These are phyloP conservation scores for Chrysoporthe austroafricana DNA, from an alignment of 2,329 filamentous ascomycete species.

Conservation along the genomic window DNA sequence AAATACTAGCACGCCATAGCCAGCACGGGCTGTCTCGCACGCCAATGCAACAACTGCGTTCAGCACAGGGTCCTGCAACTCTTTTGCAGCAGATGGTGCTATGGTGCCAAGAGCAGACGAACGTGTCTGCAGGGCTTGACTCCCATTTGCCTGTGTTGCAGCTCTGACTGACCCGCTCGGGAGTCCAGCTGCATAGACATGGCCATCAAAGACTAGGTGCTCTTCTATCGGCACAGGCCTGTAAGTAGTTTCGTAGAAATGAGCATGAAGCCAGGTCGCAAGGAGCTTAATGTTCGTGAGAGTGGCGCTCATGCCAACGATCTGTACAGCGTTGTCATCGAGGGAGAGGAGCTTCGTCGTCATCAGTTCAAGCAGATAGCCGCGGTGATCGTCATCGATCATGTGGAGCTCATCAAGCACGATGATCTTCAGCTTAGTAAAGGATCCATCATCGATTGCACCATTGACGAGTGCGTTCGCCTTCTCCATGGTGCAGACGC, in stretches of 20 bases:
- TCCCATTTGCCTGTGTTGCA: slow-evolving; percentile 50
- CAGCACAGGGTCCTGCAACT: slow-evolving; percentile 65
- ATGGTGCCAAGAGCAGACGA: slow-evolving; percentile 53
- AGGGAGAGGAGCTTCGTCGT: slow-evolving; percentile 74
- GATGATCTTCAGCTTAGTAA: slow-evolving; percentile 66
- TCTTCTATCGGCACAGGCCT: slow-evolving; percentile 77
- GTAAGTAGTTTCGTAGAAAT: slow-evolving; percentile 74
- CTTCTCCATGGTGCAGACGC: slow-evolving; percentile 81
- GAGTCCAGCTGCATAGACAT: slow-evolving; percentile 65
- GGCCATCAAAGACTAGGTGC: slow-evolving; percentile 72
- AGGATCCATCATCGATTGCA: slow-evolving; percentile 71
- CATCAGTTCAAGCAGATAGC: slow-evolving; percentile 75
- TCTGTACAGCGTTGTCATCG: slow-evolving; percentile 64
- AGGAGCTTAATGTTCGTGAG: slow-evolving; percentile 75
- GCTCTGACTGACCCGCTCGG: slow-evolving; percentile 62
- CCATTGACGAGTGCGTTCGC: slow-evolving; percentile 75
- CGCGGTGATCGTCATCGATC: slow-evolving; percentile 76
- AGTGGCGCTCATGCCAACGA: slow-evolving; percentile 81
- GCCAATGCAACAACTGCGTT: slow-evolving; percentile 74
- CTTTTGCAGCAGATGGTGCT: slow-evolving; percentile 59
- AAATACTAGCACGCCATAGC: slow-evolving; percentile 75
- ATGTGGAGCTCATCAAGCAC: slow-evolving; percentile 83
- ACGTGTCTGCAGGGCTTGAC: slow-evolving; percentile 36
- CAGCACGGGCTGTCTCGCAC: slow-evolving; percentile 68
- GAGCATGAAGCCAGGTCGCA: slow-evolving; percentile 70